phyloP scores from a whole-genome alignment of 257 asterid species.

The Vinca minor region DNA sequence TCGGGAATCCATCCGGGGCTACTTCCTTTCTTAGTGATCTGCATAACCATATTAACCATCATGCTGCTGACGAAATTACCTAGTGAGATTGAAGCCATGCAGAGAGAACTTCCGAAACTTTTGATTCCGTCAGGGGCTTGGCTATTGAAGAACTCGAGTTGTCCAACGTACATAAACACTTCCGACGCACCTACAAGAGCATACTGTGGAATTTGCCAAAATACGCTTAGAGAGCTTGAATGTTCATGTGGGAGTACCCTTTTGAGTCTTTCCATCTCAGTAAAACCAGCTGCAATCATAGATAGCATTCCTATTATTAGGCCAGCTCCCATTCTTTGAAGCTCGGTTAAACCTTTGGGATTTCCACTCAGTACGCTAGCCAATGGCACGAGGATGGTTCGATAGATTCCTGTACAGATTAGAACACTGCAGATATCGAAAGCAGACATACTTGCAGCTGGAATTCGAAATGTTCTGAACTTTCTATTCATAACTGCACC shows the following conservation, averaged over 20 bases:
- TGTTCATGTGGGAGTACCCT: slow-evolving; percentile 24
- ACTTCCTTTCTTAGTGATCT: slow-evolving; percentile 28
- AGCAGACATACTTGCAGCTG: slow-evolving; percentile 78
- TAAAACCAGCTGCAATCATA: slow-evolving; percentile 57
- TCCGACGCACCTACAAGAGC: slow-evolving; percentile 72
- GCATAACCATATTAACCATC: slow-evolving; percentile 58
- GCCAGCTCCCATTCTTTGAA: slow-evolving; percentile 82
- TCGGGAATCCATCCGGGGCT: slow-evolving; percentile 65
- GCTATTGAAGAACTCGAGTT: slow-evolving; percentile 60
- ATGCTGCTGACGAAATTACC: slow-evolving; percentile 67
- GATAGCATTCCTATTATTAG: slow-evolving; percentile 55
- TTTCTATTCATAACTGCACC: slow-evolving; percentile 48
- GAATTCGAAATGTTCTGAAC: slow-evolving; percentile 44
- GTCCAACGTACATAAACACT: slow-evolving; percentile 79
- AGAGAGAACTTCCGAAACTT: slow-evolving; percentile 67
- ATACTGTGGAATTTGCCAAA: slow-evolving; percentile 76
- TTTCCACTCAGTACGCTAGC: slow-evolving; percentile 33
- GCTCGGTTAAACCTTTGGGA: slow-evolving; percentile 60
- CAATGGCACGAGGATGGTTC: slow-evolving; percentile 42
- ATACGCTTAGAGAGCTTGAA: slow-evolving; percentile 38
- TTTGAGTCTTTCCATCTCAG: slow-evolving; percentile 39
- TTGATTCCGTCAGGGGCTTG: slow-evolving; percentile 83
- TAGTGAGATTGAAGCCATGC: slow-evolving; percentile 74
- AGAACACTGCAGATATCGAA: slow-evolving; percentile 70
- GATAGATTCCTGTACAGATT: slow-evolving; percentile 48